Base-by-base conservation (phyloP, 331 rosid species). In the Ulmus americana region DNA sequence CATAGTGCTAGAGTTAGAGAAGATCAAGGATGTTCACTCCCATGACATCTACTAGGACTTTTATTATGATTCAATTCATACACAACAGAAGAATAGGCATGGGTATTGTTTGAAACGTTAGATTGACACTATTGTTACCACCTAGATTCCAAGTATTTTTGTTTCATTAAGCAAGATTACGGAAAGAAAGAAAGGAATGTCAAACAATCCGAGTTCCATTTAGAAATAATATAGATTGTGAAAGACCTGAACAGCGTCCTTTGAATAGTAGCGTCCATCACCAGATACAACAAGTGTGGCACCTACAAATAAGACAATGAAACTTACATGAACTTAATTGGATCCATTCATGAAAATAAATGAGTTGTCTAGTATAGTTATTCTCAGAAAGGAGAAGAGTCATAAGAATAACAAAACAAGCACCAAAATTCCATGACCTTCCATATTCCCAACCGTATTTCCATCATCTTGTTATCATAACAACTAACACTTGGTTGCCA, bases 231-330 rank as follows among this genome's bases (percentile, higher is more conserved):
- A 63, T 42, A 14, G 67, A 63, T 45, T 10, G 48, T 6, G 35
- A 71, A 51, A 66, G 42, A 90, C 98, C 98, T 85, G 99, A 74
- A 94, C 84, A 62, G 96, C 96, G 15, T 87, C 97, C 91, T 90
- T 83, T 14, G 99, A 87, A 65, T 48, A 94, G 76, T 90, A 90
- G 64, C 99, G 99, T 47, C 99, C 99, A 85, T 94, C 99, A 40
- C 99, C 97, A 63, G 99, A 94, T 55, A 90, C 97, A 84, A 94
- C 96, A 43, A 94, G 85, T 43, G 90, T 87, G 11, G 90, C 96
- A 69, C 97, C 97, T 94, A 60, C 67, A 87, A 16, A 20, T 20
- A 28, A 61, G 65, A 18, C 64, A 28, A 46, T 38, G 11, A 48
- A 20, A 18, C 22, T 15, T 39, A 42, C 5, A 11, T 39, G n/a